A percentile compares a stretch with the other conserved stretches of the same genome.
phyloP scores from a whole-genome alignment of 1,139 yeast species.

The Diutina rugosa region DNA sequence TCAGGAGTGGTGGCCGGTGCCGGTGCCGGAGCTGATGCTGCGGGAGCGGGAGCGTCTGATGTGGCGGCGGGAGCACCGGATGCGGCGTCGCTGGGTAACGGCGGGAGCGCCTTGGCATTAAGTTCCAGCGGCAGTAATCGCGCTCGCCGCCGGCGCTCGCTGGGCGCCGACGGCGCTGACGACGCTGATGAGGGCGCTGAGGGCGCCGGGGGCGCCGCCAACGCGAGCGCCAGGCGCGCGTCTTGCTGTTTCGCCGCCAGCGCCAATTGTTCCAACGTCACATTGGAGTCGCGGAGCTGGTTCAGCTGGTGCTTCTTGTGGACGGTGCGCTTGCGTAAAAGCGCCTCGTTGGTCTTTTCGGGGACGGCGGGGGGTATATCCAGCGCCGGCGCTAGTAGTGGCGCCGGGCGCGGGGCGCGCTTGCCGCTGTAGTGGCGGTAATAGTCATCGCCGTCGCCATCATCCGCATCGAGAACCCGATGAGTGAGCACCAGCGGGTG shows the following conservation, averaged over 20 bases:
- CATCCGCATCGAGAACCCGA: not conserved
- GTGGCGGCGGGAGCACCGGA: too few relatives aligned
- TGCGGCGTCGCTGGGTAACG: not conserved
- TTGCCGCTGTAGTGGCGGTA: not conserved
- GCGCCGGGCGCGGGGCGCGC: not conserved
- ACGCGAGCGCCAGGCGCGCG: not conserved
- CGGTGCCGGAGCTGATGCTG: not conserved
- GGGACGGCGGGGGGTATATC: not conserved
- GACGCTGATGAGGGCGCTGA: not conserved
- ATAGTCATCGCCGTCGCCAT: not conserved
- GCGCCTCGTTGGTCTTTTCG: not conserved
- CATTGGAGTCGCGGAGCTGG: not conserved
- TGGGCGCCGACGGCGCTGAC: not conserved
- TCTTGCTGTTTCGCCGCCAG: not conserved
- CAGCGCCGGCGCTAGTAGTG: not conserved
- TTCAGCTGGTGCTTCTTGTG: not conserved
- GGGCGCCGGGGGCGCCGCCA: not conserved
- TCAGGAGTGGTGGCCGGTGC: not conserved
- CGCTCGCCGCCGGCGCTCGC: not conserved
- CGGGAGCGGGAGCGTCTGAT: too few relatives aligned
- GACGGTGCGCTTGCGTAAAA: not conserved
- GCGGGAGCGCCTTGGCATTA: not conserved
- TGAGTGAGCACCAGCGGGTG: slow-evolving; percentile 1
- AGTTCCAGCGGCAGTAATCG: not conserved
- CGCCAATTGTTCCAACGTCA: not conserved